These are phyloP conservation scores for Saccharomyces hybrid DNA, from an alignment of 1,139 yeast genomes.

Conservation along the genomic window DNA sequence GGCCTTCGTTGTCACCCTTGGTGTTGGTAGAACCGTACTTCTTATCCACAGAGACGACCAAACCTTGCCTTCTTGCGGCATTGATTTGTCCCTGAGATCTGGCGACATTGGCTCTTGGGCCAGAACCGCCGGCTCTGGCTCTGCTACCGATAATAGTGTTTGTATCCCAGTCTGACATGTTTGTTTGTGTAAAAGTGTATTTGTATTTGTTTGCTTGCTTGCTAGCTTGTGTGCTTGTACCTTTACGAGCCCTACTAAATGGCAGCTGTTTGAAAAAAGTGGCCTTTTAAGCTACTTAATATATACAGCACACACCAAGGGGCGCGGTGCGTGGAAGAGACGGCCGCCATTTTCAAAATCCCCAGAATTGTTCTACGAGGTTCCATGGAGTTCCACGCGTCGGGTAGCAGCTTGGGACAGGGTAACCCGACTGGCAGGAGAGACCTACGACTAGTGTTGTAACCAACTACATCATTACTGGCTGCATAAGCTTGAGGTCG, in stretches of 20 bases:
- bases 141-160: conserved; percentile 83
- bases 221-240: neutral
- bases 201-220: neutral
- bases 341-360: neutral
- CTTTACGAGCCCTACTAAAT: no score
- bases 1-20: conserved; percentile 80
- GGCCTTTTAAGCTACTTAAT: neutral
- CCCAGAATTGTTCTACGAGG: neutral
- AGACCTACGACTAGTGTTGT: no score
- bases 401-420: neutral
- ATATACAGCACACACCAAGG: neutral
- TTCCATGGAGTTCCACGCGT: neutral
- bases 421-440: neutral
- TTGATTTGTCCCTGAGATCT: conserved; percentile 70
- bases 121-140: conserved; percentile 81
- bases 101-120: conserved; percentile 83
- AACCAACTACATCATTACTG: no score
- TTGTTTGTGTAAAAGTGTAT: neutral
- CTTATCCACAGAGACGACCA: conserved; percentile 85
- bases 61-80: conserved; percentile 89
- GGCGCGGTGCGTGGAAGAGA: neutral
- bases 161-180: conserved; percentile 74
- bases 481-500: no score
- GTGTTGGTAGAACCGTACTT: conserved; percentile 68
- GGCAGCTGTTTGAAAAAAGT: no score